Conservation (phyloP, 2,329 filamentous ascomycete genomes). For the Colletotrichum chlorophyti region DNA sequence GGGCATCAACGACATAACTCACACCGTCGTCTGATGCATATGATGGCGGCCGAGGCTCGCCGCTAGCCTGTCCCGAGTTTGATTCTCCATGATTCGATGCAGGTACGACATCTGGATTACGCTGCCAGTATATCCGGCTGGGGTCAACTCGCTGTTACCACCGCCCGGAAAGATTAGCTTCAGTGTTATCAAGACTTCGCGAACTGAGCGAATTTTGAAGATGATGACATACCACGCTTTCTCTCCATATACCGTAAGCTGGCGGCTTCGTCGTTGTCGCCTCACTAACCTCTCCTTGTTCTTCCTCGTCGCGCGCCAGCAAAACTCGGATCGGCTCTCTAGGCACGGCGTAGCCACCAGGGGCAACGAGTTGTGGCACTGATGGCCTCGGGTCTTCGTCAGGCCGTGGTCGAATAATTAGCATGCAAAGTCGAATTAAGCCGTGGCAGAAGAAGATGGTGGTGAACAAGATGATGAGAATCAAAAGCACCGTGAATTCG, state of each 20-base stretch:
- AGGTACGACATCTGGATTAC: constrained; percentile 60
- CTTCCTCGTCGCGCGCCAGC: constrained; percentile 77
- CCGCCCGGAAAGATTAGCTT: no score
- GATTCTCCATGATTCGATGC: constrained; percentile 23
- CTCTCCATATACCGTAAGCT: constrained; percentile 85
- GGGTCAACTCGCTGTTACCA: constrained; percentile 80
- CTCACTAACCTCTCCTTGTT: constrained; percentile 53
- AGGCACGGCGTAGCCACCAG: constrained; percentile 74
- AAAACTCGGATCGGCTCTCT: constrained; percentile 78
- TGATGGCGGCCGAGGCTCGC: constrained; percentile 68
- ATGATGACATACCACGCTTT: constrained; percentile 80
- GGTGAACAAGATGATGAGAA: constrained; percentile 76
- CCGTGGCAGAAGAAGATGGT: constrained; percentile 84
- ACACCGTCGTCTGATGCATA: constrained; percentile 80
- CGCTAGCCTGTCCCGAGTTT: constrained; percentile 29
- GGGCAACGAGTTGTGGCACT: constrained; percentile 54
- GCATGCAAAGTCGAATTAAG: constrained; percentile 75
- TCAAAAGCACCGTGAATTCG: constrained; percentile 81
- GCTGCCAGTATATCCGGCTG: constrained; percentile 81
- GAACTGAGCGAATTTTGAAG: no score
- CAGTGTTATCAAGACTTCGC: no score
- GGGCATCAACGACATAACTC: constrained; percentile 73
- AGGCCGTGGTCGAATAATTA: constrained; percentile 57
- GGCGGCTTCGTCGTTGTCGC: constrained; percentile 71
- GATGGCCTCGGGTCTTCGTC: constrained; percentile 31